Evolutionary conservation across 345 rosid genomes (phyloP).

Genomic region (Pugionium cornutum): DNA sequence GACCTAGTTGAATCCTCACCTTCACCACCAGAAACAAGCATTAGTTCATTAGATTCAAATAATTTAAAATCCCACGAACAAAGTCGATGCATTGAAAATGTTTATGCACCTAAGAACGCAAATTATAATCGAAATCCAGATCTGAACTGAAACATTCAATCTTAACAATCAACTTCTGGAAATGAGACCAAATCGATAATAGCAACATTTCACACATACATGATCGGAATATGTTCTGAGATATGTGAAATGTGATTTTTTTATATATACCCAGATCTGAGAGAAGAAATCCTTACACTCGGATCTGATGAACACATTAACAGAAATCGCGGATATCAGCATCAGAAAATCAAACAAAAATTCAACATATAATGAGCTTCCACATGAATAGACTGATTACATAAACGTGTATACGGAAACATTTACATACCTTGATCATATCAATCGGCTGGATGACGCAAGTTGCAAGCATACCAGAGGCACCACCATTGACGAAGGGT

Average conservation of each 20-base stretch:
- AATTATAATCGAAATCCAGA: conserved; percentile 25
- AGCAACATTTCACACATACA: neutral
- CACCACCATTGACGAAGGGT: conserved; percentile 95
- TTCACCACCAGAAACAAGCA: conserved; percentile 39
- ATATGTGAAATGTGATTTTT: neutral
- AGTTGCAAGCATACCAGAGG: conserved; percentile 98
- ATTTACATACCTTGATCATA: conserved; percentile 76
- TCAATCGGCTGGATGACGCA: conserved; percentile 97
- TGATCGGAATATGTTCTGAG: neutral
- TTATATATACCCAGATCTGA: conserved; percentile 27
- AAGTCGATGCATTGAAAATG: neutral
- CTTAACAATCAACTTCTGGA: neutral
- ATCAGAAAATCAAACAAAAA: conserved; percentile 15
- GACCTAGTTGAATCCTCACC: conserved; percentile 99
- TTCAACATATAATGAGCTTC: conserved; percentile 1
- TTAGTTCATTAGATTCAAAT: conserved; percentile 16
- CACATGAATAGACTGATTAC: neutral
- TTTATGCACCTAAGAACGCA: neutral
- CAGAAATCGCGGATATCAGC: conserved; percentile 23
- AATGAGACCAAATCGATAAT: neutral
- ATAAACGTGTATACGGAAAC: neutral
- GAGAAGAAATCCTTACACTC: conserved; percentile 20
- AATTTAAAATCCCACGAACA: neutral
- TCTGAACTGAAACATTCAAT: conserved; percentile 19
- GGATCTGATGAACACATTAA: conserved; percentile 46